Conservation (phyloP, 1,284 basidiomycete species). For the Boletus sp. region DNA sequence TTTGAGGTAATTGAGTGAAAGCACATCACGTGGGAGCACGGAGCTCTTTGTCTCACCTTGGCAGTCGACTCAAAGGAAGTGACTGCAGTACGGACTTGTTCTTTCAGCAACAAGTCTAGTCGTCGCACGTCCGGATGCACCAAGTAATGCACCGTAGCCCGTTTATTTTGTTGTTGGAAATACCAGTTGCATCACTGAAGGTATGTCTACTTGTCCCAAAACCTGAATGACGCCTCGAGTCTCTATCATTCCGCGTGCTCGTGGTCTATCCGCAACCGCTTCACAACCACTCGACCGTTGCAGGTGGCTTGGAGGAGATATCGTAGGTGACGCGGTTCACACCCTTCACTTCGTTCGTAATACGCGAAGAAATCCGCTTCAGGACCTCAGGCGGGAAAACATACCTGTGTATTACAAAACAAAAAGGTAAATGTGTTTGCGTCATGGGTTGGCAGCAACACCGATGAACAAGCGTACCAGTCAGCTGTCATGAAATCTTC, state of each 20-base stretch:
- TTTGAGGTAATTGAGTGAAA: background rate
- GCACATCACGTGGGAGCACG: slow-evolving; percentile 10
- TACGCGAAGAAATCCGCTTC: slow-evolving; percentile 89
- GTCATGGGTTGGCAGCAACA: background rate
- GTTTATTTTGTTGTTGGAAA: too few species aligned
- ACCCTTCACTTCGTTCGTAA: slow-evolving; percentile 95
- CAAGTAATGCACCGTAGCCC: too few species aligned
- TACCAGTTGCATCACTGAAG: too few species aligned
- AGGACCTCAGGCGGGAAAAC: slow-evolving; percentile 93
- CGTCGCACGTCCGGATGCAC: too few species aligned
- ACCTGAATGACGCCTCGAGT: too few species aligned
- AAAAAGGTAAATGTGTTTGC: background rate
- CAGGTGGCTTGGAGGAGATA: slow-evolving; percentile 96
- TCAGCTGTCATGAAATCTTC: slow-evolving; percentile 99
- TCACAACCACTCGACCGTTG: slow-evolving; percentile 54
- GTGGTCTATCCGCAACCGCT: background rate
- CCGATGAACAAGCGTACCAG: slow-evolving; percentile 51
- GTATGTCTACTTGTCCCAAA: background rate
- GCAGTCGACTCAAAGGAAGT: too few species aligned
- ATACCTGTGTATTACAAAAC: slow-evolving; percentile 56
- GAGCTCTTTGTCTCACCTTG: too few species aligned
- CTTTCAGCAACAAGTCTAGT: too few species aligned
- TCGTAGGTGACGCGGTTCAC: slow-evolving; percentile 95
- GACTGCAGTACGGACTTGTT: too few species aligned
- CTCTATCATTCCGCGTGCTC: too few species aligned